Percentiles rank a stretch among this genome's conserved stretches.
phyloP scores from a whole-genome alignment of 2,329 filamentous ascomycete species.

The Sclerotinia subarctica region DNA sequence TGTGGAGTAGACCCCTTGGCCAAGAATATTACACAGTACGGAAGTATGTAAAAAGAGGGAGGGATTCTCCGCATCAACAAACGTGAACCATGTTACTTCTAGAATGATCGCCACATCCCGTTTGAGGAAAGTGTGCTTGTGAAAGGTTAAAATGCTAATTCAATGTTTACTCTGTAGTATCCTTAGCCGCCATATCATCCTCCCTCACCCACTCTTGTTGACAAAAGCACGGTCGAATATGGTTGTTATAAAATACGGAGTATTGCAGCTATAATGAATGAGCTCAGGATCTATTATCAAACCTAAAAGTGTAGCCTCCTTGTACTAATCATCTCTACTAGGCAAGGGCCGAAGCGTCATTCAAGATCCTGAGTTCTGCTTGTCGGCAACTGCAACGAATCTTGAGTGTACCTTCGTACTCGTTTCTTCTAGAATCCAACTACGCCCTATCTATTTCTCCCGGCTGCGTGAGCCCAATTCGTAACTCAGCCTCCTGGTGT shows the following conservation, averaged over 20 bases:
- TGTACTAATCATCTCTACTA: not conserved
- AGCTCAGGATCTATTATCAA: too few relatives aligned
- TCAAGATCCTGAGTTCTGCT: not conserved
- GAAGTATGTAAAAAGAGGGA: not conserved
- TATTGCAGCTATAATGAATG: not conserved
- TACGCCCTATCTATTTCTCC: not conserved
- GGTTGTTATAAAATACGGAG: not conserved
- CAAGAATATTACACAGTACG: not conserved
- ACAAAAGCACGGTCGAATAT: not conserved
- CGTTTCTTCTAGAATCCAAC: not conserved
- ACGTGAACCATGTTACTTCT: not conserved
- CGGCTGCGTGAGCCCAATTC: not conserved
- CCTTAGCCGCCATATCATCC: not conserved
- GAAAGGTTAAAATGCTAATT: not conserved
- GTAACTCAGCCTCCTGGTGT: constrained; percentile 7
- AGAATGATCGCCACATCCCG: constrained; percentile 1
- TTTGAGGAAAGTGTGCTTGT: not conserved
- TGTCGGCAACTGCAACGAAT: not conserved
- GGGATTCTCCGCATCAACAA: constrained; percentile 14
- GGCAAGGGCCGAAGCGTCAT: not conserved
- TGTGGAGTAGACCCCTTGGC: not conserved
- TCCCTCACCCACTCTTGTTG: not conserved
- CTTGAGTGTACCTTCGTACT: not conserved
- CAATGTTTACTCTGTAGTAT: not conserved
- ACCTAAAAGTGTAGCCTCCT: not conserved